phyloP scores from a whole-genome alignment of 257 asterid genomes.

The Cruciata laevipes region DNA sequence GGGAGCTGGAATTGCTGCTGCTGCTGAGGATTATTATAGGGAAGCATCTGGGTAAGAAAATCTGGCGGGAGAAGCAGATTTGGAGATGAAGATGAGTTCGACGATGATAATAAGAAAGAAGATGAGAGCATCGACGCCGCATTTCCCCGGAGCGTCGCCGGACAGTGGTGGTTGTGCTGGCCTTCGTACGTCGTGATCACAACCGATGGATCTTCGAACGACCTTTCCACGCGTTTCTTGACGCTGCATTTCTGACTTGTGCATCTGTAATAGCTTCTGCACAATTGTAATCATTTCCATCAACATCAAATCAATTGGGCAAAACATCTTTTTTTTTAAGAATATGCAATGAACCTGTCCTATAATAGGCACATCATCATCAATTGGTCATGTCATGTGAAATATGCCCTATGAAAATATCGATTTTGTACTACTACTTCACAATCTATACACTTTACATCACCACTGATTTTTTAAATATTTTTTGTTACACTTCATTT shows the following conservation, averaged over 20 bases:
- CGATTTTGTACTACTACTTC: too few species aligned
- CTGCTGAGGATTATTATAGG: neutral
- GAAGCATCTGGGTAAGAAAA: slow-evolving; percentile 29
- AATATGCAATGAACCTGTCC: slow-evolving; percentile 1
- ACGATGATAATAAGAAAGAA: slow-evolving; percentile 35
- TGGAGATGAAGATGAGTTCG: slow-evolving; percentile 16
- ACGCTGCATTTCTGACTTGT: slow-evolving; percentile 70
- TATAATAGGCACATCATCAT: too few species aligned
- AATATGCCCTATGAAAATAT: too few species aligned
- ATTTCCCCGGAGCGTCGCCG: slow-evolving; percentile 51
- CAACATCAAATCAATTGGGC: neutral
- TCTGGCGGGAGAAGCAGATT: slow-evolving; percentile 16
- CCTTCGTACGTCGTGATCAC: slow-evolving; percentile 93
- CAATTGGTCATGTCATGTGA: too few species aligned
- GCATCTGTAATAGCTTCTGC: slow-evolving; percentile 84
- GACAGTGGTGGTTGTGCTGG: slow-evolving; percentile 81
- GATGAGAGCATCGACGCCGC: slow-evolving; percentile 48
- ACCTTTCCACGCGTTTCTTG: slow-evolving; percentile 84
- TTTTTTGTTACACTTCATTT: too few species aligned
- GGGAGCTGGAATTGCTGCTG: slow-evolving; percentile 18
- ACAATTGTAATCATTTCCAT: neutral
- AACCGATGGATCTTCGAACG: slow-evolving; percentile 58
- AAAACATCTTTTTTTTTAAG: neutral
- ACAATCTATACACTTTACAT: too few species aligned
- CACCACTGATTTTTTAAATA: too few species aligned